Evolutionary conservation across 2,329 filamentous ascomycete species (phyloP).

Genomic region (Gaeumannomyces tritici): DNA sequence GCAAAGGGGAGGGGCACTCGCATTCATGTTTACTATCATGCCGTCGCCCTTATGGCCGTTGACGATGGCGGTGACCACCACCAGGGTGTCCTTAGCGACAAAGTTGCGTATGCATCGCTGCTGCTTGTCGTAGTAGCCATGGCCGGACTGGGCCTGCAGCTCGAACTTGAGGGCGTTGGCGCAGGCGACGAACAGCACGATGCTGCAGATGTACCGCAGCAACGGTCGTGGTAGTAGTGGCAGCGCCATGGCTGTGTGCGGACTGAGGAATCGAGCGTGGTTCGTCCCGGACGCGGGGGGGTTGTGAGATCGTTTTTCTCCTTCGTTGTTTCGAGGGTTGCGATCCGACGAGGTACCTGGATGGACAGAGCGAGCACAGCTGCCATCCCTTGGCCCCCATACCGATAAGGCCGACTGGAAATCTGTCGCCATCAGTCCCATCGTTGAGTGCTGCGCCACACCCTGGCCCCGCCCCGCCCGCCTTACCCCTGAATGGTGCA

Average conservation of each 20-base stretch:
- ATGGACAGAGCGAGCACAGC: too few relatives aligned
- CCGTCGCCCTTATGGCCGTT: constrained; percentile 85
- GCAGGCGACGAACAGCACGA: constrained; percentile 44
- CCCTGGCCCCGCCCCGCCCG: too few relatives aligned
- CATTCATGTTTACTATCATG: constrained; percentile 88
- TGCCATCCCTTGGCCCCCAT: too few relatives aligned
- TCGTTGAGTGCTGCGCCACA: too few relatives aligned
- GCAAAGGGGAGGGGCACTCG: constrained; percentile 29
- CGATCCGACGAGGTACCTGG: too few relatives aligned
- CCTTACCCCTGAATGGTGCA: too few relatives aligned
- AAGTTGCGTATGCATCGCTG: constrained; percentile 96
- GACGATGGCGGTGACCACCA: constrained; percentile 87
- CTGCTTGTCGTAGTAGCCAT: constrained; percentile 46
- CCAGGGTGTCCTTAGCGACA: constrained; percentile 80
- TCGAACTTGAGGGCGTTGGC: constrained; percentile 84
- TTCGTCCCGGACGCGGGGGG: too few relatives aligned
- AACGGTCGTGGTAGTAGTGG: constrained; percentile 29
- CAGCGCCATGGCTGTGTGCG: constrained; percentile 2
- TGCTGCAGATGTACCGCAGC: constrained; percentile 48
- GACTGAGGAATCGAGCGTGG: too few relatives aligned
- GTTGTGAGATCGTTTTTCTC: too few relatives aligned
- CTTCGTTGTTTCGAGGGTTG: too few relatives aligned
- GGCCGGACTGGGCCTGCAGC: constrained; percentile 56
- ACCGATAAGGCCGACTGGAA: too few relatives aligned
- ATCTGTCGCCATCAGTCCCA: too few relatives aligned